phyloP scores from a whole-genome alignment of 768 basidiomycete genomes.

The Boletus subcaerulescens region DNA sequence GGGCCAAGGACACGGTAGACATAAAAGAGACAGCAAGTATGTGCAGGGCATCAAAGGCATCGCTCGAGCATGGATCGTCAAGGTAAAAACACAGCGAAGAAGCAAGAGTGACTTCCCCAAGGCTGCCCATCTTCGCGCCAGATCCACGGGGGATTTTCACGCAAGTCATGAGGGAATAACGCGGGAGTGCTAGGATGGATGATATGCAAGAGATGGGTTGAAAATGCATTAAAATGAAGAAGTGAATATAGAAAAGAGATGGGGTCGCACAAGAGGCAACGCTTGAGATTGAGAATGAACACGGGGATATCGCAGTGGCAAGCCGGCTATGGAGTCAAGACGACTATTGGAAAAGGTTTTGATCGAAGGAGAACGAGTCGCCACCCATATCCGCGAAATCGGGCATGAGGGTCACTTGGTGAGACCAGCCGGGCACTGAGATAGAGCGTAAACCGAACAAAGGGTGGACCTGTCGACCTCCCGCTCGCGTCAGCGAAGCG shows the following conservation, averaged over 20 bases:
- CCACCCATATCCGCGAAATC: constrained; percentile 42
- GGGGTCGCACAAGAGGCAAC: constrained; percentile 29
- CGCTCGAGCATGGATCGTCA: constrained; percentile 25
- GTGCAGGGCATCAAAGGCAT: constrained; percentile 27
- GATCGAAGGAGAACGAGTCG: constrained; percentile 40
- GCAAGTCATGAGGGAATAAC: constrained; percentile 18
- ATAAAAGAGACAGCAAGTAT: constrained; percentile 9
- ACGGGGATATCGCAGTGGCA: constrained; percentile 15
- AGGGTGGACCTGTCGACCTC: constrained; percentile 23
- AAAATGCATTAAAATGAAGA: constrained; percentile 31
- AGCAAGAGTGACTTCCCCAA: constrained; percentile 9
- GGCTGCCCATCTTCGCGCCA: constrained; percentile 11
- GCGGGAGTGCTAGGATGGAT: constrained; percentile 25
- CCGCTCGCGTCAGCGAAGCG: constrained; percentile 21
- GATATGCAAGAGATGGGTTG: constrained; percentile 34
- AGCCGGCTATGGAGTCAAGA: constrained; percentile 19
- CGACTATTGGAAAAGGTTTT: constrained; percentile 48
- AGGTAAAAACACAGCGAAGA: constrained; percentile 16
- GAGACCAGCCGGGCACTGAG: constrained; percentile 39
- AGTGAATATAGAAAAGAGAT: constrained; percentile 25
- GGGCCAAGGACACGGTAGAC: constrained; percentile 5
- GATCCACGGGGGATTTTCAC: constrained; percentile 21
- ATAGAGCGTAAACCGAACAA: constrained; percentile 41
- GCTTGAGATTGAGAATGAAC: constrained; percentile 24
- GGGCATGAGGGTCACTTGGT: constrained; percentile 31